Evolutionary conservation across 1,284 basidiomycete genomes (phyloP), one percentile per base, ranked within the genome.

Genomic region (Cerrena zonata): DNA sequence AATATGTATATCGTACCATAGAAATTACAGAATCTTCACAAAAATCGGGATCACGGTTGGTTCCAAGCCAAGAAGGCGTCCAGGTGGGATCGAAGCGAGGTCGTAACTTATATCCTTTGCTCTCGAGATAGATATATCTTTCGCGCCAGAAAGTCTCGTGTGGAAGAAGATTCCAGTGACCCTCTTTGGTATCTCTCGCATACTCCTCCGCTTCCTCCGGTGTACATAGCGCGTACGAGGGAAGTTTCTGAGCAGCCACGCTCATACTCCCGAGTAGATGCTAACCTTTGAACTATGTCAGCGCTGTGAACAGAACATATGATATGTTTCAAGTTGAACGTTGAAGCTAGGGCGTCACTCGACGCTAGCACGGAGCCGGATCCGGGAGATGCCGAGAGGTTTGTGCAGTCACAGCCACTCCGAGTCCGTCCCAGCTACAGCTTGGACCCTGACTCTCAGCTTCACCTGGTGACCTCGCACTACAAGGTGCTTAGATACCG

Each of bases 61-160:
- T 49, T 11, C 18, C 22, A 3, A 30, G 13, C 47, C 47, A 49
- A 3, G 47, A 49, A 7, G 47, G 39, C n/a, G 24, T 25, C 47
- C 39, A 42, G 22, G 11, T 7, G 4, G 47, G 47, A 15, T 43
- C 4, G 10, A 42, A 43, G 5, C 47, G 39, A 30, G 47, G 47
- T 43, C 47, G 24, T n/a, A 49, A 39, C 18, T 4, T 15, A 39
- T 49, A 49, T 11, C 47, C 47, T 25, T 26, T 5, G 10, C 21
- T 24, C n/a, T 11, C 5, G 15, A 49, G 47, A 42, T 7, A 43
- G 19, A 3, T 4, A 39, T 49, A 49, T 4, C 47, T 34, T 4
- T 49, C 27, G 15, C 40, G 23, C 48, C 48, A 50, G 24, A 41
- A 41, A 12, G 19, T 21, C 39, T 49, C 47, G 19, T 22, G 13